These are phyloP conservation scores for Plantago coronopus DNA, from an alignment of 305 asterid genomes.

Conservation along the genomic window DNA sequence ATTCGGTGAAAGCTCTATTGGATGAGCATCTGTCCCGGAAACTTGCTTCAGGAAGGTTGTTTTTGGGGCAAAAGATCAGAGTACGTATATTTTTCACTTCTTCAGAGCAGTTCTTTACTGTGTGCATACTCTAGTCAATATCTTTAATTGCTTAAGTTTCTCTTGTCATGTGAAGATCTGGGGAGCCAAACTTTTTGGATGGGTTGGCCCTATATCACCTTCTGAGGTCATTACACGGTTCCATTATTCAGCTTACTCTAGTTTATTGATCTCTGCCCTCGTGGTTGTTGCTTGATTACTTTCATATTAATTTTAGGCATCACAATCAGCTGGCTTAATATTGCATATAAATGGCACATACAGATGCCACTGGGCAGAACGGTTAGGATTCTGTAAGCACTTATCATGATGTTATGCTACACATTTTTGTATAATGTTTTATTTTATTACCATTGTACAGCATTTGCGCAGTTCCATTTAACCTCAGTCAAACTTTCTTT, in stretches of 20 bases:
- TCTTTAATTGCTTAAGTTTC: slow-evolving; percentile 48
- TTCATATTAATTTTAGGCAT: slow-evolving; percentile 48
- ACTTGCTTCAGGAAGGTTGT: slow-evolving; percentile 73
- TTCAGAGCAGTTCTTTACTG: slow-evolving; percentile 23
- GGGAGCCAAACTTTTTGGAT: slow-evolving; percentile 85
- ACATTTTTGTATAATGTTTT: too few relatives aligned
- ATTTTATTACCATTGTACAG: slow-evolving; percentile 17
- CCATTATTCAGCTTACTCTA: slow-evolving; percentile 20
- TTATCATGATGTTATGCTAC: slow-evolving; percentile 19
- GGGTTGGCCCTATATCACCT: slow-evolving; percentile 81
- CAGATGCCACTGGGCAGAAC: slow-evolving; percentile 96
- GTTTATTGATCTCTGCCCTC: slow-evolving; percentile 16
- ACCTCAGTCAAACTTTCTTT: slow-evolving; percentile 25
- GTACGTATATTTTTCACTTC: slow-evolving; percentile 39
- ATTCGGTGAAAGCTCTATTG: slow-evolving; percentile 65
- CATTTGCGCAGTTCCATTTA: slow-evolving; percentile 25
- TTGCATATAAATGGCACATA: slow-evolving; percentile 85
- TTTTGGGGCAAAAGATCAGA: slow-evolving; percentile 91
- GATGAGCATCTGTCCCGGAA: slow-evolving; percentile 67
- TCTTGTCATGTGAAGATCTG: slow-evolving; percentile 77
- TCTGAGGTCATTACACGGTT: slow-evolving; percentile 56
- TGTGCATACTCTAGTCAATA: slow-evolving; percentile 30
- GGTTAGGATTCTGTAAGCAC: slow-evolving; percentile 80
- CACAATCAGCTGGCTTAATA: slow-evolving; percentile 42
- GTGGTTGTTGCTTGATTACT: slow-evolving; percentile 20